These are phyloP conservation scores for Schwanniomyces occidentalis DNA, from an alignment of 805 yeast species.

Conservation along the genomic window DNA sequence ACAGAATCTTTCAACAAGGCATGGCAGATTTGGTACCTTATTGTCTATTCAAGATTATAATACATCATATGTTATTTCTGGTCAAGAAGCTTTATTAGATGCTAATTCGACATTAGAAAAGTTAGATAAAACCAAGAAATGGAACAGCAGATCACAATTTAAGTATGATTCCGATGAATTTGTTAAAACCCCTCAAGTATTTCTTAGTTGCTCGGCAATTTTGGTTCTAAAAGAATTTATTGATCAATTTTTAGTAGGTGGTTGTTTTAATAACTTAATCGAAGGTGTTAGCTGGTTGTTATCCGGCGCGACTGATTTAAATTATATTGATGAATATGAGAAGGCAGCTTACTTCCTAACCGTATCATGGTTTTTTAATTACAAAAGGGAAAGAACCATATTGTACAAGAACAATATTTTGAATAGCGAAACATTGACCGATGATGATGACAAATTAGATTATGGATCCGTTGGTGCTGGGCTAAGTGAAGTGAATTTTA, in stretches of 20 bases:
- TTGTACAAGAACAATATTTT: conserved; percentile 7
- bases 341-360: conserved; percentile 54
- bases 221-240: conserved; percentile 47
- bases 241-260: conserved; percentile 59
- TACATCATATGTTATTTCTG: conserved; percentile 63
- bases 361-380: conserved; percentile 74
- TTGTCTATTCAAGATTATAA: conserved; percentile 68
- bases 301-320: conserved; percentile 29
- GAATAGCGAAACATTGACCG: conserved; percentile 11
- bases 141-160: conserved; percentile 49
- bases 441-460: conserved; percentile 28
- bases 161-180: conserved; percentile 44
- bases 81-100: conserved; percentile 62
- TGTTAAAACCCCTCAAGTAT: conserved; percentile 20
- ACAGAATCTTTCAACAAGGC: conserved; percentile 65
- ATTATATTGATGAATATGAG: conserved; percentile 33
- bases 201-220: conserved; percentile 29
- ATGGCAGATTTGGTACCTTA: conserved; percentile 88
- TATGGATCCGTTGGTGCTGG: conserved; percentile 53
- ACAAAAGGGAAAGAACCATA: conserved; percentile 45
- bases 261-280: conserved; percentile 71
- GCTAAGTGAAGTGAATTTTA: conserved; percentile 60
- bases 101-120: conserved; percentile 56
- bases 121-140: conserved; percentile 67
- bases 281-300: conserved; percentile 47